Conservation (phyloP, 495 filamentous ascomycete species). For the Penicillium subrubescens region DNA sequence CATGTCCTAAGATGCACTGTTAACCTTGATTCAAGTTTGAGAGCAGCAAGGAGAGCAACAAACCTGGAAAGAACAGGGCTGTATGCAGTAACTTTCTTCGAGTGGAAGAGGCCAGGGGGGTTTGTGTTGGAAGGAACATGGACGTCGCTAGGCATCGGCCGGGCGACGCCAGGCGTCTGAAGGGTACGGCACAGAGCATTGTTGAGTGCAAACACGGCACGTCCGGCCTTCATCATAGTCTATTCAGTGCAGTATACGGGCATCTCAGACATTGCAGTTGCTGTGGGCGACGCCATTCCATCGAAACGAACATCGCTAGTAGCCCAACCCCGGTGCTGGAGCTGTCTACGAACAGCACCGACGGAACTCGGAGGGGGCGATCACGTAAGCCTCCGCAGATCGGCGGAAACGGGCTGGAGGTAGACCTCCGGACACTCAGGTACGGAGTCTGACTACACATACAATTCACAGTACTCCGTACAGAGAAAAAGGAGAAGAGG, state of each 20-base stretch:
- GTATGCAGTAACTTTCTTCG: conserved; percentile 59
- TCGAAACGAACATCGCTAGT: background rate
- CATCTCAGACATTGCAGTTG: conserved; percentile 18
- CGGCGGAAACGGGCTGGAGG: background rate
- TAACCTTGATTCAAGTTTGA: background rate
- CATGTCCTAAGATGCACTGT: conserved; percentile 66
- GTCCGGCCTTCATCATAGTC: conserved; percentile 21
- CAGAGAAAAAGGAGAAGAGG: too few species aligned
- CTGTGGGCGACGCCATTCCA: conserved; percentile 2
- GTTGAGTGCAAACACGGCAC: conserved; percentile 18
- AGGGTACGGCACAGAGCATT: conserved; percentile 19
- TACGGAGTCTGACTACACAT: too few species aligned
- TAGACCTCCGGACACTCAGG: too few species aligned
- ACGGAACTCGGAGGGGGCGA: conserved; percentile 15
- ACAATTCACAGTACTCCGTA: too few species aligned
- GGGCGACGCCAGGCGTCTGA: background rate
- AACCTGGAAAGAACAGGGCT: conserved; percentile 85
- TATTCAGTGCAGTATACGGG: conserved; percentile 14
- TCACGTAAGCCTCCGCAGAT: conserved; percentile 9
- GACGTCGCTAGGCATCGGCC: background rate
- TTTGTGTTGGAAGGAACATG: conserved; percentile 4
- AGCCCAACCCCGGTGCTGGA: background rate
- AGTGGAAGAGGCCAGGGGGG: conserved; percentile 3
- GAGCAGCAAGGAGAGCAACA: conserved; percentile 18
- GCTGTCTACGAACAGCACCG: conserved; percentile 10